Evolutionary conservation across 2,329 filamentous ascomycete species (phyloP), one percentile per base, ranked within the genome.

Genomic region (Sarocladium strictum): DNA sequence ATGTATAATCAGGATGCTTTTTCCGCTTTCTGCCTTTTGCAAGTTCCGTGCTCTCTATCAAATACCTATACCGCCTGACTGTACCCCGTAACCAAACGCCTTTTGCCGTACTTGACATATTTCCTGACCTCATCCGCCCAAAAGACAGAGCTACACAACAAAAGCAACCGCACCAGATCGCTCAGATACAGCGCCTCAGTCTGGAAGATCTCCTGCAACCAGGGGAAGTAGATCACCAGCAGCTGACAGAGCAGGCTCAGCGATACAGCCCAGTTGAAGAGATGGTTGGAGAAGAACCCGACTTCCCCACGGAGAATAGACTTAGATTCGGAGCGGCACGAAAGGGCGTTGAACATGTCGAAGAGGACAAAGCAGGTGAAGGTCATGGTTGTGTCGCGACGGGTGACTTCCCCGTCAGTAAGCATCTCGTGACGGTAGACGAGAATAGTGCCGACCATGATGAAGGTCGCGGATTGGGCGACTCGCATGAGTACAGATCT

Each of bases 311-410:
- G 80, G 3, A 99, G 80, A 4, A 99, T 78, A 11, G 89, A 95
- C 69, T 97, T 97, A 58, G 82, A 85, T 67, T 96, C 92, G 7
- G 89, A 95, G 49, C 94, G 89, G 72, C 94, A 99, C 15, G 90
- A 87, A 21, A 99, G 78, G 1, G 94, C 94, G 70, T 99, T 97
- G 78, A 97, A 97, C 94, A 99, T 99, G 76, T 99, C 94, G 71
- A 97, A 99, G 54, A 99, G 82, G 45, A 99, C 94, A 67, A 99
- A 99, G 72, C 92, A 96, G 5, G 94, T 99, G 68, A 99, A 99
- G 0, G 94, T 97, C 89, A 99, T 97, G 59, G 94, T 99, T 1
- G 94, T 99, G 72, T 99, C 94, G 62, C 95, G 90, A 51, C 90
- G 89, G 1, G 87, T 95, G 56, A 97, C 89, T 56, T 86, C 76